These are phyloP conservation scores for Thielaviopsis euricoi DNA, from an alignment of 2,329 filamentous ascomycete genomes.

Conservation along the genomic window DNA sequence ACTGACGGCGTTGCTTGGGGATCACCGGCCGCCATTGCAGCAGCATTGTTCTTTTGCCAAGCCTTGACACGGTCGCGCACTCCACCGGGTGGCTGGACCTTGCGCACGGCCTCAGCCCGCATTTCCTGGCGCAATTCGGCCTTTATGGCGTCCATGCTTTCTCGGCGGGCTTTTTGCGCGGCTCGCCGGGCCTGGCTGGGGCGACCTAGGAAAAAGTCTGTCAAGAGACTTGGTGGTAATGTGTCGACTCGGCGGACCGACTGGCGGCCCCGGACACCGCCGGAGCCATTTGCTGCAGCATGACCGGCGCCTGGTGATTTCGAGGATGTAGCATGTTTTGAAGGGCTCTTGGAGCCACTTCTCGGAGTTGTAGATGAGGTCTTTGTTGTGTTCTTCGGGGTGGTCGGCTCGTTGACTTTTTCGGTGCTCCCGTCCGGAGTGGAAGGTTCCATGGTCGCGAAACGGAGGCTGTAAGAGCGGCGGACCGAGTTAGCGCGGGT, in stretches of 20 bases:
- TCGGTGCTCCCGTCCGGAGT: constrained; percentile 9
- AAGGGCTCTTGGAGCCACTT: constrained; percentile 13
- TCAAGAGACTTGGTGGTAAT: constrained; percentile 31
- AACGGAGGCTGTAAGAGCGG: background rate
- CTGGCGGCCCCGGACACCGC: constrained; percentile 19
- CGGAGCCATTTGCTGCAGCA: too few relatives aligned
- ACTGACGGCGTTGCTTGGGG: constrained; percentile 37
- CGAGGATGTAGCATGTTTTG: constrained; percentile 28
- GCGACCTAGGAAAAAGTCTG: constrained; percentile 40
- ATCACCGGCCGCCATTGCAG: constrained; percentile 37
- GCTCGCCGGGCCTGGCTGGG: constrained; percentile 38
- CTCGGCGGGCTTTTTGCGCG: constrained; percentile 34
- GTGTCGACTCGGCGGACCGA: constrained; percentile 24
- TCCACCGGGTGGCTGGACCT: constrained; percentile 44
- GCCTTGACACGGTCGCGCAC: constrained; percentile 64
- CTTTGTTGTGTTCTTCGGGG: constrained; percentile 1
- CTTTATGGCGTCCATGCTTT: constrained; percentile 43
- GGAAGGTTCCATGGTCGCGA: constrained; percentile 3
- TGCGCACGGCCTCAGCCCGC: constrained; percentile 33
- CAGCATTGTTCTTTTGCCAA: constrained; percentile 69
- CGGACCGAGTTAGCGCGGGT: background rate
- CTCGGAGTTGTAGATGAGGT: background rate
- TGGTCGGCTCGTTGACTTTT: constrained; percentile 8
- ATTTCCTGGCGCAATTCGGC: constrained; percentile 24
- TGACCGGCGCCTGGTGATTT: constrained; percentile 13